Conservation (phyloP, 2,329 filamentous ascomycete species). For the Pseudopithomyces chartarum region DNA sequence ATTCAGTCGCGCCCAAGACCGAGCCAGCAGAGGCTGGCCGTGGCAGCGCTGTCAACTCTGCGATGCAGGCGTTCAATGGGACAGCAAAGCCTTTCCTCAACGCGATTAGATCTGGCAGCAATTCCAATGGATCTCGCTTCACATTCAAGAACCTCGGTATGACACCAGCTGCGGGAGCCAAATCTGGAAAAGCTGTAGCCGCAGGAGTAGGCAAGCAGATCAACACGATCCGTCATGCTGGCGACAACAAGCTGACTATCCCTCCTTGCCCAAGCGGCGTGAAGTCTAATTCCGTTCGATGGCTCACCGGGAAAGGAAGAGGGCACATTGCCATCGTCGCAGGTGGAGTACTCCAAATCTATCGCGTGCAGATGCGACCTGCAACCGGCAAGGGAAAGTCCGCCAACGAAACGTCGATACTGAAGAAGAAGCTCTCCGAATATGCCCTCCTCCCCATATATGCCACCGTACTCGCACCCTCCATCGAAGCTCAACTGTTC, state of each 20-base stretch:
- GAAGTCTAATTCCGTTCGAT: slow-evolving; percentile 65
- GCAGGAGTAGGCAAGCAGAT: slow-evolving; percentile 76
- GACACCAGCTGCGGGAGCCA: slow-evolving; percentile 56
- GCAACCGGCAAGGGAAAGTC: slow-evolving; percentile 45
- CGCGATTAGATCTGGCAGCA: slow-evolving; percentile 43
- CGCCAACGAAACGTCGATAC: slow-evolving; percentile 50
- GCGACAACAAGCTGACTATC: slow-evolving; percentile 74
- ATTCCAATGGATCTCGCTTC: slow-evolving; percentile 38
- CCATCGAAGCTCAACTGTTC: slow-evolving; percentile 35
- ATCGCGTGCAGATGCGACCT: slow-evolving; percentile 61
- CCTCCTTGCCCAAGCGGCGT: slow-evolving; percentile 61
- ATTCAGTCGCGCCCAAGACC: slow-evolving; percentile 34
- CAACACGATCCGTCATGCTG: slow-evolving; percentile 72
- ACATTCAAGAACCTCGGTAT: slow-evolving; percentile 45
- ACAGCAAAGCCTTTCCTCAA: slow-evolving; percentile 47
- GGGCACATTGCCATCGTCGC: slow-evolving; percentile 69
- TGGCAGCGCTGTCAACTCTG: slow-evolving; percentile 41
- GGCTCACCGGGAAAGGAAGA: slow-evolving; percentile 67
- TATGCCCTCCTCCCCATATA: slow-evolving; percentile 68
- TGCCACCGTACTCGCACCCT: slow-evolving; percentile 54
- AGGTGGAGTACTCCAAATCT: slow-evolving; percentile 69
- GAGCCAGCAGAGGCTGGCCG: slow-evolving; percentile 39
- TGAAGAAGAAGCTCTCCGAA: slow-evolving; percentile 67
- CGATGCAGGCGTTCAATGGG: slow-evolving; percentile 52
- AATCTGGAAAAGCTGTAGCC: slow-evolving; percentile 73